Evolutionary conservation across 2,329 filamentous ascomycete species (phyloP).

Genomic region (Aspergillus spinulosporus): DNA sequence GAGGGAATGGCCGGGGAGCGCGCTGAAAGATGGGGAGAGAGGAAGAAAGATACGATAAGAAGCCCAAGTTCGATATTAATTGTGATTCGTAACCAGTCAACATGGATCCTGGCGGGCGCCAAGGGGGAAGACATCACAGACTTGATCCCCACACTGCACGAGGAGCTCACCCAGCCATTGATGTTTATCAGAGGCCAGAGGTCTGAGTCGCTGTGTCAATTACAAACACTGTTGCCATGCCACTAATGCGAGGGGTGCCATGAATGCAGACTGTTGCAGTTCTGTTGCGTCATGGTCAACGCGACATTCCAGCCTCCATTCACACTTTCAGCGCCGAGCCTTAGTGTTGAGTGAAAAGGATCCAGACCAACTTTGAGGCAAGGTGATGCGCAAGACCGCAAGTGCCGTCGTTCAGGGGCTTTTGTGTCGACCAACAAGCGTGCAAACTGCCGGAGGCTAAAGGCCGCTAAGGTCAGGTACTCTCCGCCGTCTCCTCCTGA

Average conservation of each 20-base stretch:
- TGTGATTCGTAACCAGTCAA: slow-evolving; percentile 27
- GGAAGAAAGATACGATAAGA: slow-evolving; percentile 7
- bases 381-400: neutral
- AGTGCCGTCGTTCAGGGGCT: slow-evolving; percentile 9
- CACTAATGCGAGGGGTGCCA: neutral
- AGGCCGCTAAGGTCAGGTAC: slow-evolving; percentile 11
- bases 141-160: slow-evolving; percentile 12
- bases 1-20: neutral
- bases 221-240: slow-evolving; percentile 3
- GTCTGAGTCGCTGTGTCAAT: neutral
- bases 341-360: neutral
- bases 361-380: slow-evolving; percentile 12
- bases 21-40: slow-evolving; percentile 21
- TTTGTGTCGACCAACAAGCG: slow-evolving; percentile 9
- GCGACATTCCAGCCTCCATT: neutral
- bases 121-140: slow-evolving; percentile 21
- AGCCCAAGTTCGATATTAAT: slow-evolving; percentile 12
- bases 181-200: neutral
- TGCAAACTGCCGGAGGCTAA: slow-evolving; percentile 1
- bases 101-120: slow-evolving; percentile 13
- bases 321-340: neutral
- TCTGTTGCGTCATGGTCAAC: neutral
- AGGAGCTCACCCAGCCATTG: slow-evolving; percentile 1
- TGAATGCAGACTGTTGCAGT: slow-evolving; percentile 1
- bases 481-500: slow-evolving; percentile 4